Base-by-base conservation (phyloP, 345 rosid species). In the Anastatica hierochuntica region DNA sequence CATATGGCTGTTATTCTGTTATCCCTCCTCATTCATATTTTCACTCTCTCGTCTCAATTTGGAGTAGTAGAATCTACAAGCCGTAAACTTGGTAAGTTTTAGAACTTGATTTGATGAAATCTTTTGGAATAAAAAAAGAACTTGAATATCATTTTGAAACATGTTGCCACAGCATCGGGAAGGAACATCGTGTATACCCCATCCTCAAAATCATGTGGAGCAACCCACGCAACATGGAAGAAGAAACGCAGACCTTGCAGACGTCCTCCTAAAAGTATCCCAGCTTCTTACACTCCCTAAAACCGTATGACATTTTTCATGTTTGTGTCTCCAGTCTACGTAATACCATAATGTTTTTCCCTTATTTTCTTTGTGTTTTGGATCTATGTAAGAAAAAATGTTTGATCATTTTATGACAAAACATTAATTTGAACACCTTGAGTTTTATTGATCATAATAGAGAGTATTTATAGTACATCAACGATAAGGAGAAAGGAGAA, bases 71-170 rank as follows among this genome's bases (percentile, higher is more conserved):
- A 63, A 19, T 26, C 61, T 44, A 53, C 41, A 10, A 14, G 54
- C 10, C 60, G 54, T 9, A 62, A 53, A 62, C 67, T 44, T 19
- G 33, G 67, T 53, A 37, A 44, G 18, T 37, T n/a, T n/a, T n/a
- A n/a, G n/a, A n/a, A 11, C 27, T 3, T 24, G 5, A 7, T 24
- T 24, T 3, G 6, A 7, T 24, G 27, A 3, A 3, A 7, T 24
- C 6, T 24, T 24, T 24, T 24, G 3, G 27, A 3, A 3, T 3
- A 24, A 24, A 24, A 24, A 4, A 24, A 3, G 6, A 24, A 24
- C 27, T 24, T 4, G 6, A 24, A 24, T 24, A 4, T 29, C 8
- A 7, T 2, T 6, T 29, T 13, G 9, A 36, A 29, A 27, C 10
- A 27, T 29, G 23, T 27, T 29, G 8, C 16, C 0, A 23, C 53